Base-by-base conservation (phyloP, 768 basidiomycete species). In the Leccinum rimulosum region DNA sequence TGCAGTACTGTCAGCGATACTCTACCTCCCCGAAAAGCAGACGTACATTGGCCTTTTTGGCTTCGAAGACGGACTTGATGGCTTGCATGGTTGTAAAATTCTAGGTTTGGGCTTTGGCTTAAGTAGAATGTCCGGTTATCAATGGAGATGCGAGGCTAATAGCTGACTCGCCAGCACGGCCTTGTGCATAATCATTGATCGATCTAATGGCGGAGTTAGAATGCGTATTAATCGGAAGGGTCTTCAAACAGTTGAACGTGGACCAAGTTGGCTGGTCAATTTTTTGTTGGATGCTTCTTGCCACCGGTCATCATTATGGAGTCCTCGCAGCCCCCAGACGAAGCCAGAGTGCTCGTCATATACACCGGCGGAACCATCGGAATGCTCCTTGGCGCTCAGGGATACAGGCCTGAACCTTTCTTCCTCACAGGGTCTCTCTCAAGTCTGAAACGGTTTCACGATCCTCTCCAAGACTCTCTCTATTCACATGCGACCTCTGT, bases 351-450 rank as follows among this genome's bases (percentile, higher is more conserved):
- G n/a, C 85, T 94, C 54, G 80, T 95, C 59, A 87, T 95, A 30
- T 94, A 94, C 76, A 94, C 93, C 36, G 93, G 83, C 68, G 93
- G 93, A 15, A 95, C 93, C 0, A 93, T 95, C 64, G 91, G 91
- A 17, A 93, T 93, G 90, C 85, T 93, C 49, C 81, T 89, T 36
- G 85, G 87, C 35, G 77, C 86, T 35, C 82, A 84, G 60, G 89
- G 89, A 61, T 91, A 91, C 68, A 86, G 89, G 22, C 90, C 93
- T 12, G 93, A 95, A 68, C 92, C 92, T 0, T 88, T 87, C 65
- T 95, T 93, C 70, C 77, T 95, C 61, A 93, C 91, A 6, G 88
- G 93, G 72, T 92, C 88, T 0, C 82, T 96, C 30, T 78, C 82
- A 64, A 87, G 87, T 64, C 92, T 95, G 73, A 84, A 83, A 40